Evolutionary conservation across 1,284 basidiomycete species (phyloP), one percentile per base, ranked within the genome.

Genomic region (Apiotrichum domesticum): DNA sequence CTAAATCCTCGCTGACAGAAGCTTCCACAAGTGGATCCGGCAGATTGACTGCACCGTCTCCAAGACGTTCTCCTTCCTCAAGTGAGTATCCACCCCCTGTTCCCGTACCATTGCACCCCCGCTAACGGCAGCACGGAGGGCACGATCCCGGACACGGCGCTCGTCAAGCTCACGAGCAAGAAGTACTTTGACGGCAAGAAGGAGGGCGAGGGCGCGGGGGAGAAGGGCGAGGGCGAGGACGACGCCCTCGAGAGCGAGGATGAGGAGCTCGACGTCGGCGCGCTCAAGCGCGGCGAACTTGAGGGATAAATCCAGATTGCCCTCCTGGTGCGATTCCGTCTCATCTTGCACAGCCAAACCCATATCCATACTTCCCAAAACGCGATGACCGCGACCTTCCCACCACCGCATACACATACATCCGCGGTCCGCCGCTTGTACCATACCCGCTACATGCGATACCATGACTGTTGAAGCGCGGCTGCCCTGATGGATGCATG

Each of bases 111-210:
- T 14, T 29, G 7, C 6, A 15, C 15, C 15, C n/a, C 10, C 33
- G 4, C 5, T n/a, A n/a, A 2, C 35, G 2, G n/a, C 88, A 90
- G 88, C 65, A 78, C 83, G 0, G 81, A 82, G 66, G 90, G 87
- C 2, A 80, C 80, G 46, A 84, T 93, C 44, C 88, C 88, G 0
- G 74, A 82, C 1, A 79, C 77, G 13, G 84, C 87, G 4, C 59
- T 66, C 29, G 80, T 88, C 45, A 79, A 86, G n/a, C 51, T 62
- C 46, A 62, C 66, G 83, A 81, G 67, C 83, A 80, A 64, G 83
- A 83, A 62, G 57, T 62, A 54, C 79, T 79, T 81, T 33, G 75
- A 42, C 39, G 56, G 80, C 81, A 83, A 73, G 37, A 60, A 40
- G 71, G 80, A 37, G 68, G 56, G 53, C 58, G 86, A 51, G 48